These are phyloP conservation scores for Pseudoscleropodium purum DNA, from an alignment of 225 moss, liverwort and hornwort genomes.

Conservation along the genomic window DNA sequence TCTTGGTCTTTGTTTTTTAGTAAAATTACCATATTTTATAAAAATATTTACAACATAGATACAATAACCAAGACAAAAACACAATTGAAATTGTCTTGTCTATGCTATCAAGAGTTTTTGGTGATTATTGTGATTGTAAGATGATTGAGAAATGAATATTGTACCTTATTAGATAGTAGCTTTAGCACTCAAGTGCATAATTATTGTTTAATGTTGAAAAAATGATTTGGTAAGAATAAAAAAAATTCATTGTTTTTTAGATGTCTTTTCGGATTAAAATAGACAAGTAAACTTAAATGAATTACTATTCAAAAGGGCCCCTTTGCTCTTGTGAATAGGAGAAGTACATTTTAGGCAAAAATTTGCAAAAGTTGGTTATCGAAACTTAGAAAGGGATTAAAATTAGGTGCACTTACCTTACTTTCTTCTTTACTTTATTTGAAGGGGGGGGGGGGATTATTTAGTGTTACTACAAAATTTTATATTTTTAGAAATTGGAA, in stretches of 20 bases:
- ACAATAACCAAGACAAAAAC: no score
- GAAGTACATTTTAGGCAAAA: neutral
- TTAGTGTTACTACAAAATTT: accelerated
- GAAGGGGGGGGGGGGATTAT: accelerated
- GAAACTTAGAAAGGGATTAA: no score
- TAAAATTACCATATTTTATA: no score
- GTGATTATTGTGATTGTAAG: neutral
- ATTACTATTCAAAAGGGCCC: neutral
- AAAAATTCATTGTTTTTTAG: neutral
- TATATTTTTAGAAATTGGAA: neutral
- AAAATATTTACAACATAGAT: neutral
- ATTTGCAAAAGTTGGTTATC: accelerated
- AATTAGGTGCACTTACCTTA: neutral
- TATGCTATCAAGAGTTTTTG: neutral
- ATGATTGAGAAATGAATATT: neutral
- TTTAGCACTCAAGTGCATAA: neutral
- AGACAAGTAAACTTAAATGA: no score
- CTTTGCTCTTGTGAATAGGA: neutral
- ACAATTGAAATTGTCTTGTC: neutral
- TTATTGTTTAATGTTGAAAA: neutral
- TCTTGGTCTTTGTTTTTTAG: neutral
- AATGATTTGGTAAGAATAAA: accelerated
- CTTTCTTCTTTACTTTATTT: neutral
- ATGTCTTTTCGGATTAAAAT: accelerated
- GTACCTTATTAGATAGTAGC: neutral